Base-by-base conservation (phyloP, 768 basidiomycete genomes). In the Hemileccinum impolitum region DNA sequence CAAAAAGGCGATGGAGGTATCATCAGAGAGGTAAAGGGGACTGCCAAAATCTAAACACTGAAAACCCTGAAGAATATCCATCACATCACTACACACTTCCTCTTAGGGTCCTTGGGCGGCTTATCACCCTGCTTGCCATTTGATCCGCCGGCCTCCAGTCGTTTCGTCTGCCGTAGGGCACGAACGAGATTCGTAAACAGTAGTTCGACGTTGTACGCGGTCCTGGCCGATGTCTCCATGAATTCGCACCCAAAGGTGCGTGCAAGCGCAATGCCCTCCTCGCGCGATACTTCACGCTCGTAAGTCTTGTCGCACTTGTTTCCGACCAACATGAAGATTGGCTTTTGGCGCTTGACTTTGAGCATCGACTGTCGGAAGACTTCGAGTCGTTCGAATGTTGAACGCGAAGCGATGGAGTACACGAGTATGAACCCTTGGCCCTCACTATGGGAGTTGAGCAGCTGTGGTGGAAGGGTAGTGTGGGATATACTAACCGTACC, bases 391-490 rank as follows among this genome's bases (percentile, higher is more conserved):
- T 94, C 87, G 56, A 94, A 97, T 17, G 90, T 92, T 52, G 85
- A 81, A 65, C 91, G 81, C n/a, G 92, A 94, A 48, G 91, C 89
- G 67, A 97, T 94, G 37, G 93, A 95, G 72, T 96, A 97, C 50
- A 96, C 94, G 40, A 97, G 81, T 58, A 97, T 87, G 69, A 97
- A 95, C n/a, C 93, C 94, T 74, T 95, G 93, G 54, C 94, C 94
- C 70, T 97, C 94, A 25, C 94, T 95, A 63, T 25, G 43, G 41
- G 39, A n/a, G 44, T 34, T 53, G 31, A 45, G 50, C 38, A 25
- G 45, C 36, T 43, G 55, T 51, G 46, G 37, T 42, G 45, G 37
- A 45, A 40, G 26, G 48, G 30, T 14, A 19, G 17, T 23, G 28
- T 35, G 39, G 25, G 47, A 42, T 48, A 42, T 48, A 77, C 86